Evolutionary conservation across 176 grass and related monocot genomes (phyloP), one percentile per base, ranked within the genome.

Genomic region (Coix lacrymajobi): DNA sequence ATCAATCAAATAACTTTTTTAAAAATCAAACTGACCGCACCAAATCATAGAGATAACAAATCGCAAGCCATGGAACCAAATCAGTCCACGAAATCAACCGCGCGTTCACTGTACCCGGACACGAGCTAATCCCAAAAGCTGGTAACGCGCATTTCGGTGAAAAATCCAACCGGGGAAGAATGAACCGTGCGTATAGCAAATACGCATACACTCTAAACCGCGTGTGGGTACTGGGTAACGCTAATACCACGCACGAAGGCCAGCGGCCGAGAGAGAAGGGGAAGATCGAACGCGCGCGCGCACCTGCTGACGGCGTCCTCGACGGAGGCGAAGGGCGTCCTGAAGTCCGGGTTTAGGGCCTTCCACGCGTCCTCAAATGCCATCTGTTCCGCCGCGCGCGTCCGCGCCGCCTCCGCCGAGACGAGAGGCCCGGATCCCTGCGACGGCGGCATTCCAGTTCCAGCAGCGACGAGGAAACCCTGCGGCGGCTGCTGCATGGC

Each of bases 281-380:
- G 52, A 31, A 62, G 71, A 69, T 41, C 13, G 48, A 74, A 13
- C 17, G 33, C 3, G 11, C 30, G 43, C 51, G 33, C 75, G 58
- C 49, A 93, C 88, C 88, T 90, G 69, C 79, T 84, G 22, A 90
- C 69, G 48, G 91, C 88, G 69, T 93, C 91, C 78, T 93, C 91
- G 56, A 90, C 61, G 85, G 91, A 90, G 34, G 88, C 38, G 82
- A 93, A 93, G 34, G 91, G 88, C 46, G 88, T 89, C 78, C 8
- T 76, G 85, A 85, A 57, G 85, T 93, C 85, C 17, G 88, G 91
- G 88, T 90, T 79, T 75, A 70, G 46, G 62, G 83, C 78, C 82
- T 90, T 93, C 73, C 85, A 83, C 24, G 85, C 91, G 72, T 90
- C 91, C 82, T 90, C 78, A 62, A 46, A 41, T 44, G 88, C 88